Conservation (phyloP, 257 asterid species). For the Mitragyna speciosa region DNA sequence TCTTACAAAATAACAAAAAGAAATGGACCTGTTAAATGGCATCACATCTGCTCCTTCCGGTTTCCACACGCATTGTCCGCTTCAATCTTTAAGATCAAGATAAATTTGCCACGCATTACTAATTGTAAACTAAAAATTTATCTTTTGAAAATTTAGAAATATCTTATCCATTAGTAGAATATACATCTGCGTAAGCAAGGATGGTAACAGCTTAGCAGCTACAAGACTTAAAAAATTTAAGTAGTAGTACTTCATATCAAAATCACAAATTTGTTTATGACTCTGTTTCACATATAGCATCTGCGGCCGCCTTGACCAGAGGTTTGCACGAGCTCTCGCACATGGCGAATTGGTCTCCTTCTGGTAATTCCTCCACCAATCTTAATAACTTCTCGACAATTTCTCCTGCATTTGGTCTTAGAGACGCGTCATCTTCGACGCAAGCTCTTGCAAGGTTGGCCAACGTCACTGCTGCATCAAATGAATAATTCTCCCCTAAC, state of each 20-base stretch:
- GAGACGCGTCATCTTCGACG: conserved; percentile 57
- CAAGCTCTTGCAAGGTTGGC: conserved; percentile 75
- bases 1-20: too few species aligned
- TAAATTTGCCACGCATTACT: background rate
- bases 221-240: background rate
- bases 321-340: conserved; percentile 67
- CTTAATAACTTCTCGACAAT: conserved; percentile 63
- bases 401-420: conserved; percentile 78
- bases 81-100: background rate
- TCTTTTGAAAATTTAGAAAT: background rate
- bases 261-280: too few species aligned
- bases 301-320: conserved; percentile 43
- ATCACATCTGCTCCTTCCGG: background rate
- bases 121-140: background rate
- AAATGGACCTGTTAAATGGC: background rate
- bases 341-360: conserved; percentile 30
- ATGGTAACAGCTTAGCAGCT: background rate
- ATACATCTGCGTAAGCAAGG: background rate
- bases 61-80: background rate
- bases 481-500: conserved; percentile 62
- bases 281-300: conserved; percentile 1
- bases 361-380: conserved; percentile 58
- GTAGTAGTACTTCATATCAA: too few species aligned
- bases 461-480: conserved; percentile 56
- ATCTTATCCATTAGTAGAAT: too few species aligned